These are phyloP conservation scores for Exophiala aquamarina DNA, from an alignment of 2,329 filamentous ascomycete genomes.

Conservation along the genomic window DNA sequence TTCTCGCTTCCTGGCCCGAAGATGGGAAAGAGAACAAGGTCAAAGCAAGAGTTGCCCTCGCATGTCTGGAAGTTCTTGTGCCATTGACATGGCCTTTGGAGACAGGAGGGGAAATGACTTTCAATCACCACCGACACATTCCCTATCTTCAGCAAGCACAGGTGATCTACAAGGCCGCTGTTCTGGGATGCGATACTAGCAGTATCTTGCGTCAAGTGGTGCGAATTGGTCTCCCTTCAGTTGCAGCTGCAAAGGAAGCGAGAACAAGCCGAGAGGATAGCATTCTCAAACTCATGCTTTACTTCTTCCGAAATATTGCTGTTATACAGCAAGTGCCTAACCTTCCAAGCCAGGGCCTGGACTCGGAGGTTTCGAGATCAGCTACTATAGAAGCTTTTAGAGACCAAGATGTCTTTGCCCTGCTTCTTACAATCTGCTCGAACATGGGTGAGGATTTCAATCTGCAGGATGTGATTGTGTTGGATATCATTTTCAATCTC, in stretches of 20 bases:
- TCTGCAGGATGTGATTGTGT: conserved; percentile 80
- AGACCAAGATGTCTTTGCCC: conserved; percentile 83
- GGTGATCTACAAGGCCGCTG: conserved; percentile 81
- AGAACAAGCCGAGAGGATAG: conserved; percentile 79
- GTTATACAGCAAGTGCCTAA: conserved; percentile 76
- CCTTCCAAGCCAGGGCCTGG: conserved; percentile 78
- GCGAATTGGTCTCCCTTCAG: conserved; percentile 77
- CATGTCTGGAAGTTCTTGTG: conserved; percentile 86
- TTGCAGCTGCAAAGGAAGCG: conserved; percentile 76
- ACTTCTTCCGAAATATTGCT: conserved; percentile 84
- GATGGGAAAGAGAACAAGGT: conserved; percentile 70
- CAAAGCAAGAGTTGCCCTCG: conserved; percentile 76
- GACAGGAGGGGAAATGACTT: conserved; percentile 75
- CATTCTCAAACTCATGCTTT: conserved; percentile 86
- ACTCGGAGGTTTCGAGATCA: conserved; percentile 83
- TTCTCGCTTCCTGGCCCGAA: conserved; percentile 78
- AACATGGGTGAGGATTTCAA: conserved; percentile 94
- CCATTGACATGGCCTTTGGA: conserved; percentile 94
- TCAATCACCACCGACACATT: conserved; percentile 89
- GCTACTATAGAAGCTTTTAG: conserved; percentile 86
- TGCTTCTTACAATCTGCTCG: conserved; percentile 82
- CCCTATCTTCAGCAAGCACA: conserved; percentile 88
- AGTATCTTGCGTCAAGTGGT: conserved; percentile 79
- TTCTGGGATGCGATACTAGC: conserved; percentile 78
- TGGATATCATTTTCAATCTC: conserved; percentile 90